These are phyloP conservation scores for Elongisporangium undulatum DNA, from an alignment of 352 stramenopile genomes.

Conservation along the genomic window DNA sequence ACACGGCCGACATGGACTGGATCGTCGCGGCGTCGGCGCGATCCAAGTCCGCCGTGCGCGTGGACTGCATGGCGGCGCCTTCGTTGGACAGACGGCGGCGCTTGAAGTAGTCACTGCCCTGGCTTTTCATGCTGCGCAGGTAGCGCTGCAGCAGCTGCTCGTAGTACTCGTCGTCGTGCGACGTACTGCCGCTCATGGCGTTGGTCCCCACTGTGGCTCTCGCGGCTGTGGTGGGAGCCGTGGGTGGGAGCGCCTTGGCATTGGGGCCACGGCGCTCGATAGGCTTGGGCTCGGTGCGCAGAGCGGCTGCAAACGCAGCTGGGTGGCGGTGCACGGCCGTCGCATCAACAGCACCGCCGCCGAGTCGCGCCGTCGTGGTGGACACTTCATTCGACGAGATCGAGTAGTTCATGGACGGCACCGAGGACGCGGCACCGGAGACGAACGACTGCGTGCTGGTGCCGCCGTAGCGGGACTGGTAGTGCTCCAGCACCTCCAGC, in stretches of 20 bases:
- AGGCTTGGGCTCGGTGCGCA: constrained; percentile 9
- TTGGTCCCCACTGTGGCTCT: neutral
- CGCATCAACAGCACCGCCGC: neutral
- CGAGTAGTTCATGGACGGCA: constrained; percentile 20
- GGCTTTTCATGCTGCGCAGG: constrained; percentile 48
- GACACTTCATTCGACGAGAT: constrained; percentile 7
- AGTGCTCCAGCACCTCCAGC: constrained; percentile 63
- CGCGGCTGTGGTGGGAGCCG: neutral
- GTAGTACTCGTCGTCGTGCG: constrained; percentile 68
- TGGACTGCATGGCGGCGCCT: too few species aligned
- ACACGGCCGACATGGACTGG: neutral
- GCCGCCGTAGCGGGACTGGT: constrained; percentile 24
- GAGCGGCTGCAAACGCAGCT: constrained; percentile 22
- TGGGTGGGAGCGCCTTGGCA: constrained; percentile 12
- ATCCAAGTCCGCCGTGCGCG: neutral
- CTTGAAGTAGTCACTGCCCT: neutral
- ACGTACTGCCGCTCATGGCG: constrained; percentile 5
- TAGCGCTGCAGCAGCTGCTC: constrained; percentile 55
- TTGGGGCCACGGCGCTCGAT: constrained; percentile 11
- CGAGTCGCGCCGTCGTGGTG: constrained; percentile 8
- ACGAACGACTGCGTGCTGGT: constrained; percentile 14
- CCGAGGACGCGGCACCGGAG: constrained; percentile 34
- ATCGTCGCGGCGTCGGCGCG: neutral
- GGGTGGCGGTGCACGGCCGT: constrained; percentile 15
- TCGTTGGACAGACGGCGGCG: neutral